Conservation (phyloP, 2,329 filamentous ascomycete genomes). For the Tolypocladium tundrense region DNA sequence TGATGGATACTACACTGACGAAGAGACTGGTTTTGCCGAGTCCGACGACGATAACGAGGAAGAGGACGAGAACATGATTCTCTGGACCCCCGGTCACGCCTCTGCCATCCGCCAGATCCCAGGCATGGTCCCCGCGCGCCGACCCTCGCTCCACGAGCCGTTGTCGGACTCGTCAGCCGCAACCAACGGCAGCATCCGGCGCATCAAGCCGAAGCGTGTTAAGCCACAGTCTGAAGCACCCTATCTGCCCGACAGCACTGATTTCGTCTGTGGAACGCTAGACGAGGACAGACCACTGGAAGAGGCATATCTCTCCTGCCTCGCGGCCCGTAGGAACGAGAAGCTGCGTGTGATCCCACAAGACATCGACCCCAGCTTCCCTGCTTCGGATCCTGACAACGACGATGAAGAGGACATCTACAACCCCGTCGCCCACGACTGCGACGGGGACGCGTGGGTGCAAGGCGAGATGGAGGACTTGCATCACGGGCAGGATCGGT, state of each 20-base stretch:
- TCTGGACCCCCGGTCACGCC: slow-evolving; percentile 41
- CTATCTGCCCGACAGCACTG: slow-evolving; percentile 90
- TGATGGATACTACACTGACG: slow-evolving; percentile 67
- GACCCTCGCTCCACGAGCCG: slow-evolving; percentile 31
- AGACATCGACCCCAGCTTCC: slow-evolving; percentile 95
- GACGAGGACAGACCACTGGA: slow-evolving; percentile 95
- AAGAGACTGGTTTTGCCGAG: slow-evolving; percentile 57
- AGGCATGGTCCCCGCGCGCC: slow-evolving; percentile 19
- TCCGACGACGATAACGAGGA: slow-evolving; percentile 57
- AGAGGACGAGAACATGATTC: slow-evolving; percentile 52
- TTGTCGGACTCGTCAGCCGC: slow-evolving; percentile 54
- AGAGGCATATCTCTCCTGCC: slow-evolving; percentile 78
- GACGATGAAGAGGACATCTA: slow-evolving; percentile 64
- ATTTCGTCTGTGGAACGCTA: slow-evolving; percentile 96
- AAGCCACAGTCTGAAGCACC: slow-evolving; percentile 44
- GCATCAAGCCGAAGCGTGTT: slow-evolving; percentile 10
- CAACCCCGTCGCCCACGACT: slow-evolving; percentile 48
- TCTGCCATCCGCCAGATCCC: slow-evolving; percentile 26
- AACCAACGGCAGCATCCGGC: slow-evolving; percentile 25
- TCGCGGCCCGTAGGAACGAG: slow-evolving; percentile 69
- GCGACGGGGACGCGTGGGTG: slow-evolving; percentile 59
- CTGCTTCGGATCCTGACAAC: slow-evolving; percentile 83
- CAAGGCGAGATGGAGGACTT: slow-evolving; percentile 62
- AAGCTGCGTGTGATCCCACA: slow-evolving; percentile 83
- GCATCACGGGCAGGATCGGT: slow-evolving; percentile 44